Conservation (phyloP, 2,329 filamentous ascomycete species). For the Dactylonectria estremocensis region DNA sequence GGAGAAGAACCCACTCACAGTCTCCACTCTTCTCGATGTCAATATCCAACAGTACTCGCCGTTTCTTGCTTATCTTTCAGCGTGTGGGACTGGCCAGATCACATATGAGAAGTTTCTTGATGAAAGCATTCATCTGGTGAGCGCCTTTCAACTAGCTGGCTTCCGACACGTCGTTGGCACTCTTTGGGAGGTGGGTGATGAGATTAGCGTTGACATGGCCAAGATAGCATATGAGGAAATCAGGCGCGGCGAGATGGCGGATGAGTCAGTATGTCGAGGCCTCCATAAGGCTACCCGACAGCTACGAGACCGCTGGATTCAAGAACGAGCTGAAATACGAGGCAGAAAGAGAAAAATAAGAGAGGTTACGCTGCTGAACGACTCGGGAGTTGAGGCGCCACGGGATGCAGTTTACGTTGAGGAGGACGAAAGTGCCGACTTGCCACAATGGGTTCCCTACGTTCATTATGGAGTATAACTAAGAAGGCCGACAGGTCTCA, state of each 20-base stretch:
- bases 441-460: background rate
- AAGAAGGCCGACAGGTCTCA: background rate
- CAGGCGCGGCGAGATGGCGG: background rate
- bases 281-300: slow-evolving; percentile 5
- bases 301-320: slow-evolving; percentile 6
- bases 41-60: slow-evolving; percentile 36
- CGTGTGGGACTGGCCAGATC: slow-evolving; percentile 52
- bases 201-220: slow-evolving; percentile 4
- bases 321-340: background rate
- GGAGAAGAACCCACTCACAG: slow-evolving; percentile 21
- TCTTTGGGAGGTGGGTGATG: too few relatives aligned
- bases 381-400: too few relatives aligned
- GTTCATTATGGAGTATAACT: slow-evolving; percentile 1
- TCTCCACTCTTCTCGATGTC: slow-evolving; percentile 23
- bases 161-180: too few relatives aligned
- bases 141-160: too few relatives aligned
- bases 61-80: slow-evolving; percentile 58
- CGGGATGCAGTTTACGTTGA: background rate
- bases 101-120: slow-evolving; percentile 47
- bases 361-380: background rate
- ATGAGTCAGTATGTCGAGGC: slow-evolving; percentile 8
- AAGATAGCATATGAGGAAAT: slow-evolving; percentile 13
- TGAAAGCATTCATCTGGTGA: slow-evolving; percentile 56
- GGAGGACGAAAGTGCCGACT: background rate
- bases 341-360: background rate